Conservation (phyloP, 225 moss, liverwort and hornwort genomes). For the Pleurozium schreberi region DNA sequence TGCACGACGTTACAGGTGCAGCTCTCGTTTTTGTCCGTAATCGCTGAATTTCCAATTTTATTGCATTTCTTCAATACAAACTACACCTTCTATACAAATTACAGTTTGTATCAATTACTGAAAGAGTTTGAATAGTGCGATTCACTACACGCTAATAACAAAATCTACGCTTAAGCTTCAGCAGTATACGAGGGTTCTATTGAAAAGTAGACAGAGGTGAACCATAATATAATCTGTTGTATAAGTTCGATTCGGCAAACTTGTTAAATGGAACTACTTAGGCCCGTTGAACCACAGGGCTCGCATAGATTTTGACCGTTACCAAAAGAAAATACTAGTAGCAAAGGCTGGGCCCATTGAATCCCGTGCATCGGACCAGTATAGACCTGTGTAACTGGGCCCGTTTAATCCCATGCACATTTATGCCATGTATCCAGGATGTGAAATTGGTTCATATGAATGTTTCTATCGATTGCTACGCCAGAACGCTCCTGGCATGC, state of each 20-base stretch:
- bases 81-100: neutral
- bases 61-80: neutral
- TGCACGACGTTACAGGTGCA: constrained; percentile 35
- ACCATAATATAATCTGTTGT: neutral
- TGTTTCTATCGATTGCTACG: constrained; percentile 28
- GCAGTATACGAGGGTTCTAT: neutral
- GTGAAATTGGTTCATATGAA: constrained; percentile 55
- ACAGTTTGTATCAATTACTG: neutral
- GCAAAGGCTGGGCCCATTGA: neutral
- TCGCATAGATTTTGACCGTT: neutral
- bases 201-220: neutral
- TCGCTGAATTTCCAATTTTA: neutral
- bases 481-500: constrained; percentile 32
- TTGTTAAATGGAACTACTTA: neutral
- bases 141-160: neutral
- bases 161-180: neutral
- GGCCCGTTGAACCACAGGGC: neutral
- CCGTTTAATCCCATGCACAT: neutral
- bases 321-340: neutral
- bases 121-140: neutral
- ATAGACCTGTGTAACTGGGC: neutral
- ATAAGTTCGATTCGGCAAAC: neutral
- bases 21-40: neutral
- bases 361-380: neutral
- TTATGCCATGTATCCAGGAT: constrained; percentile 51